Percentiles rank a stretch among this genome's conserved stretches.
phyloP scores from a whole-genome alignment of 306 rosid species.

The Neltuma alba region DNA sequence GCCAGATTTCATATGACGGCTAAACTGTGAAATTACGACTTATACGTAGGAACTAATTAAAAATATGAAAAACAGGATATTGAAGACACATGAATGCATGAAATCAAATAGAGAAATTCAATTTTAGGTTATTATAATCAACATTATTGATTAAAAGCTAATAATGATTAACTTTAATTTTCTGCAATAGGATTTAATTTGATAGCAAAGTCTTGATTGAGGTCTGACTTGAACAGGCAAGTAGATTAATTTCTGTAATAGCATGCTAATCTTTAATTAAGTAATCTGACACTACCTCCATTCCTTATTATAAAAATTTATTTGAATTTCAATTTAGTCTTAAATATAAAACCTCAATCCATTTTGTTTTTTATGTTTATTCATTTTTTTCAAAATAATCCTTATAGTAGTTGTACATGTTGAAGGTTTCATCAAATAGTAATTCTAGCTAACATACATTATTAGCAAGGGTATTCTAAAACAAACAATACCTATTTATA shows the following conservation, averaged over 20 bases:
- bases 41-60: not conserved
- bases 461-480: too few species aligned
- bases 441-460: too few species aligned
- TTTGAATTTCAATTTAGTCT: too few species aligned
- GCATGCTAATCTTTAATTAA: constrained; percentile 1
- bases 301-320: too few species aligned
- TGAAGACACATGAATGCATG: not conserved
- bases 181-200: not conserved
- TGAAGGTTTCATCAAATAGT: too few species aligned
- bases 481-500: too few species aligned
- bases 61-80: not conserved
- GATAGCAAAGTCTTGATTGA: not conserved
- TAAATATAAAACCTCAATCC: too few species aligned
- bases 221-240: not conserved
- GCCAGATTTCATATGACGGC: not conserved
- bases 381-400: too few species aligned
- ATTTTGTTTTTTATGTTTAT: too few species aligned
- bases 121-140: not conserved
- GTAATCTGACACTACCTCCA: too few species aligned
- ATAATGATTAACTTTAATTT: not conserved
- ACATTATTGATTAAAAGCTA: not conserved
- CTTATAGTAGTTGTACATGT: too few species aligned
- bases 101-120: not conserved
- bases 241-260: not conserved
- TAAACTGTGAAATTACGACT: not conserved